phyloP scores from a whole-genome alignment of 331 rosid species.

The Ulmus americana region DNA sequence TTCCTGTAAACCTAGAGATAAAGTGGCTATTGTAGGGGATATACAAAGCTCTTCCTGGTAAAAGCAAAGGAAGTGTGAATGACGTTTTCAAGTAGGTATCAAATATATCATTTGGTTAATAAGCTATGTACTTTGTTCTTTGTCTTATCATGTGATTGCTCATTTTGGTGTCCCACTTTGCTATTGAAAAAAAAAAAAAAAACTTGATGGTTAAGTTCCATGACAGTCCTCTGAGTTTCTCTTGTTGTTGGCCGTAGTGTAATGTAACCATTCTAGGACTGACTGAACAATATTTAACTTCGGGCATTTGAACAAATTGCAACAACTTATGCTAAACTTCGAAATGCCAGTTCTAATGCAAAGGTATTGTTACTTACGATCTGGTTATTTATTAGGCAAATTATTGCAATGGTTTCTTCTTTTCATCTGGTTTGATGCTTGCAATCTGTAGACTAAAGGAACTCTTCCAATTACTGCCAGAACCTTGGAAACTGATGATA shows the following conservation, averaged over 20 bases:
- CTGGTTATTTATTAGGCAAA: conserved; percentile 7
- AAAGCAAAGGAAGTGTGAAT: conserved; percentile 80
- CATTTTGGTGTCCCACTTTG: not conserved
- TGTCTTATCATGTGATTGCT: not conserved
- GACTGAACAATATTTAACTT: conserved; percentile 12
- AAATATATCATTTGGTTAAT: conserved; percentile 5
- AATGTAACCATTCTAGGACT: conserved; percentile 11
- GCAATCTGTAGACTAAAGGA: conserved; percentile 77
- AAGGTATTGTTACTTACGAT: conserved; percentile 47
- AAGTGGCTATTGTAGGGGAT: conserved; percentile 79
- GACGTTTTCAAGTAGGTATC: conserved; percentile 83
- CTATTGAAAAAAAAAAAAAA: not conserved
- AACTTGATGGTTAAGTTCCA: not conserved
- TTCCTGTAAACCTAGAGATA: conserved; percentile 97
- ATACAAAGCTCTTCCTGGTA: conserved; percentile 92
- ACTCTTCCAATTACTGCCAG: conserved; percentile 98
- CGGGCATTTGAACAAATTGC: conserved; percentile 97
- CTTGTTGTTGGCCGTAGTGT: not conserved
- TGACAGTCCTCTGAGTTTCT: not conserved
- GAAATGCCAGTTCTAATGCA: conserved; percentile 66
- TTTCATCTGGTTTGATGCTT: conserved; percentile 22
- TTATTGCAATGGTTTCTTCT: conserved; percentile 6
- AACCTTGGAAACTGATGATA: conserved; percentile 65
- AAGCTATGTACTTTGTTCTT: not conserved
- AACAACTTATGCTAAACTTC: conserved; percentile 87